These are phyloP conservation scores for Manihot esculenta DNA, from an alignment of 441 rosid species.

Conservation along the genomic window DNA sequence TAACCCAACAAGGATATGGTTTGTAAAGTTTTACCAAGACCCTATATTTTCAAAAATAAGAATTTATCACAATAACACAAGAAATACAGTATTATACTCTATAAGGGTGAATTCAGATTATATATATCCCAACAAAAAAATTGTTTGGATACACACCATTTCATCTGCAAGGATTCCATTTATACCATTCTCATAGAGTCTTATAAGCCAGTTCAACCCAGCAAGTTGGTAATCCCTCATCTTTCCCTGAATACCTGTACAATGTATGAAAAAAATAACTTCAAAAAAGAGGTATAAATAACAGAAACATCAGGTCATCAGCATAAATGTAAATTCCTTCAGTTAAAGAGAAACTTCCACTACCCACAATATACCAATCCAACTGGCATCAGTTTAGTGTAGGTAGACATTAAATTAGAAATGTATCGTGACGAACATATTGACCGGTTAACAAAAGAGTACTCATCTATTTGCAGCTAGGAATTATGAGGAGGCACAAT, in stretches of 20 bases:
- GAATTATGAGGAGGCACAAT: not conserved
- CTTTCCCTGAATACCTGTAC: constrained; percentile 92
- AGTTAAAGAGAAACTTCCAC: too few relatives aligned
- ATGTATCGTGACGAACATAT: not conserved
- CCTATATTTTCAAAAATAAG: constrained; percentile 47
- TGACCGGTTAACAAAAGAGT: not conserved
- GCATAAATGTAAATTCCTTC: not conserved
- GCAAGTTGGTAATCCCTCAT: constrained; percentile 99
- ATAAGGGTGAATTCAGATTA: not conserved
- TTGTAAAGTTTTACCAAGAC: constrained; percentile 99
- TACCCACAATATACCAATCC: not conserved
- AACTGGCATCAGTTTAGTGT: not conserved
- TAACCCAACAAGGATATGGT: constrained; percentile 95
- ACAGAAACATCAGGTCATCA: not conserved
- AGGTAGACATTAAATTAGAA: not conserved
- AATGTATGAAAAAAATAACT: constrained; percentile 16
- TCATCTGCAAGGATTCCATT: constrained; percentile 99
- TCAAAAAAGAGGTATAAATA: not conserved
- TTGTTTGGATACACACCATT: constrained; percentile 55
- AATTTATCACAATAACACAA: not conserved
- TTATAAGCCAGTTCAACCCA: constrained; percentile 96
- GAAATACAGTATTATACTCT: not conserved
- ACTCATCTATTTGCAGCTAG: not conserved
- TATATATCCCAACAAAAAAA: constrained; percentile 3
- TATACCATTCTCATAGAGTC: constrained; percentile 97